These are phyloP conservation scores for Boletales sp. DNA, from an alignment of 768 basidiomycete species.

Conservation along the genomic window DNA sequence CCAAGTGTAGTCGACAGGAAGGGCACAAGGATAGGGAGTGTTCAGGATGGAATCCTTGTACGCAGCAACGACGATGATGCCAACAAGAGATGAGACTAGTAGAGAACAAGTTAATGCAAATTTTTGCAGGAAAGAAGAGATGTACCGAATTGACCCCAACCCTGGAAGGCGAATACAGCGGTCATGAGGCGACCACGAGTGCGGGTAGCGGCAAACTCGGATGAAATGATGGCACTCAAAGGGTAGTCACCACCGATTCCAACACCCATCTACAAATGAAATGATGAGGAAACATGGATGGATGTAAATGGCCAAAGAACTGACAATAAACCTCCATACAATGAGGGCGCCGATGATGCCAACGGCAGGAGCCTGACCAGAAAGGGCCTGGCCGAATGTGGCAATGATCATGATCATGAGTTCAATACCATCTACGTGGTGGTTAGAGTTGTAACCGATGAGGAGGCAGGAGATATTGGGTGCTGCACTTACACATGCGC, in stretches of 20 bases:
- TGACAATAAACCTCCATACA: constrained; percentile 77
- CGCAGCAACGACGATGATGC: constrained; percentile 57
- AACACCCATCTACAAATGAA: constrained; percentile 53
- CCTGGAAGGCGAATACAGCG: constrained; percentile 81
- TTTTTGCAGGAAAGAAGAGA: background rate
- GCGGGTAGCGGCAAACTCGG: constrained; percentile 79
- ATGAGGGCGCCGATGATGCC: constrained; percentile 73
- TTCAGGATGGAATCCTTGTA: constrained; percentile 62
- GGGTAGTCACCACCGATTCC: constrained; percentile 93
- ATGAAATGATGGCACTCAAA: constrained; percentile 79
- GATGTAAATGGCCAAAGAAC: constrained; percentile 8
- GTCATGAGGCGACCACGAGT: constrained; percentile 86
- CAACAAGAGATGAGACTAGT: constrained; percentile 62
- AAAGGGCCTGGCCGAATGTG: constrained; percentile 77
- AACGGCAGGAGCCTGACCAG: constrained; percentile 63
- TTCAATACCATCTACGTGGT: constrained; percentile 41
- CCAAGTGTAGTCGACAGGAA: constrained; percentile 75
- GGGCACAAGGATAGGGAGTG: constrained; percentile 33
- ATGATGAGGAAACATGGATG: background rate
- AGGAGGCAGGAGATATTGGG: background rate
- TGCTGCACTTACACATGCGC: constrained; percentile 60
- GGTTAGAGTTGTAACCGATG: background rate
- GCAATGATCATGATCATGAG: constrained; percentile 80
- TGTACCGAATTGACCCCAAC: constrained; percentile 81
- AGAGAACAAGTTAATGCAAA: background rate